These are phyloP conservation scores for Cairneyella variabilis DNA, from an alignment of 495 filamentous ascomycete genomes.

Conservation along the genomic window DNA sequence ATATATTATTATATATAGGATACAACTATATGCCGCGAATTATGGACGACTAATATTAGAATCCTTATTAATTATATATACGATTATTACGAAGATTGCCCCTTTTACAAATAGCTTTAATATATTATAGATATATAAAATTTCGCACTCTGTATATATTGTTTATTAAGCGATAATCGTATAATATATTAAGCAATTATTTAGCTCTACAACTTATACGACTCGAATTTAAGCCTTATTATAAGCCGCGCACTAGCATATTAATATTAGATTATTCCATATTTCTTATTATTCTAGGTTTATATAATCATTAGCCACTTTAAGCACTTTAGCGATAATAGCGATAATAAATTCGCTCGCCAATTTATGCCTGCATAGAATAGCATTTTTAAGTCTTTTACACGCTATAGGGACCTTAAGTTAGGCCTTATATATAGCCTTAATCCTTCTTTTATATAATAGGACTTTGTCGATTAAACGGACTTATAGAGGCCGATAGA, in stretches of 20 bases:
- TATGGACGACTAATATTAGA: slow-evolving; percentile 33
- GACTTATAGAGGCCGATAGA: slow-evolving; percentile 34
- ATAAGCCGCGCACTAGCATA: slow-evolving; percentile 37
- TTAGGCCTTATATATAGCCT: slow-evolving; percentile 31
- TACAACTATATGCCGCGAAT: slow-evolving; percentile 25
- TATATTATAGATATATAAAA: slow-evolving; percentile 30
- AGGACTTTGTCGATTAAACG: slow-evolving; percentile 41
- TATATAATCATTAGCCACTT: slow-evolving; percentile 35
- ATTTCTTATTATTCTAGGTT: slow-evolving; percentile 37
- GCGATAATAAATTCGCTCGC: slow-evolving; percentile 28
- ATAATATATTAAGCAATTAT: slow-evolving; percentile 37
- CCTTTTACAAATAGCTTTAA: slow-evolving; percentile 40
- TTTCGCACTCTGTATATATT: slow-evolving; percentile 35
- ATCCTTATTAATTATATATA: slow-evolving; percentile 38
- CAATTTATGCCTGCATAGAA: slow-evolving; percentile 33
- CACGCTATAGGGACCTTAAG: slow-evolving; percentile 27
- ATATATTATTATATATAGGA: no score
- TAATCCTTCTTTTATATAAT: slow-evolving; percentile 16
- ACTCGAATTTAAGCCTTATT: slow-evolving; percentile 30
- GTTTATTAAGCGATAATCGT: slow-evolving; percentile 34
- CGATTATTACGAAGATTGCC: slow-evolving; percentile 37
- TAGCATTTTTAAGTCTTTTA: slow-evolving; percentile 36
- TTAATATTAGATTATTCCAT: slow-evolving; percentile 30
- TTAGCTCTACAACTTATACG: slow-evolving; percentile 33
- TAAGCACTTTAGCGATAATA: slow-evolving; percentile 34